phyloP scores from a whole-genome alignment of 305 asterid species.

The Lippia alba region DNA sequence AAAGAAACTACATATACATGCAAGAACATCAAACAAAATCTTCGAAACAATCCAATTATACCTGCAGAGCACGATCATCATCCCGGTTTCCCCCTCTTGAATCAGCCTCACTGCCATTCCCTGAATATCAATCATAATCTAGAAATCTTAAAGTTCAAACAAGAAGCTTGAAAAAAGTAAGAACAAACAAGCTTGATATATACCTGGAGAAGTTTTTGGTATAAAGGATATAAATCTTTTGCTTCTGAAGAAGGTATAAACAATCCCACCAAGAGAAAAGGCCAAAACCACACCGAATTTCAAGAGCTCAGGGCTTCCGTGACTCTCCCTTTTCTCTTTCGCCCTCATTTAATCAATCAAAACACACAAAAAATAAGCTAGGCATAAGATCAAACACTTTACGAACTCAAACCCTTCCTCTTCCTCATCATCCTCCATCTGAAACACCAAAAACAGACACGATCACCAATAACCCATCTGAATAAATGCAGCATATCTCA shows the following conservation, averaged over 20 bases:
- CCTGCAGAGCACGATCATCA: constrained; percentile 46
- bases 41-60: constrained; percentile 15
- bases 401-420: constrained; percentile 25
- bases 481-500: constrained; percentile 28
- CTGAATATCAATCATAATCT: constrained; percentile 44
- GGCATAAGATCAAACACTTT: constrained; percentile 25
- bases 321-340: constrained; percentile 61
- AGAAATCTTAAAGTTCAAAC: not conserved
- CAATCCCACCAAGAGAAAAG: constrained; percentile 80
- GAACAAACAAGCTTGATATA: constrained; percentile 15
- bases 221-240: constrained; percentile 48
- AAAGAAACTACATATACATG: not conserved
- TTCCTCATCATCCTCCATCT: constrained; percentile 49
- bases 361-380: constrained; percentile 4
- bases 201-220: constrained; percentile 67
- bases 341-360: constrained; percentile 42
- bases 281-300: constrained; percentile 79
- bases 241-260: constrained; percentile 61
- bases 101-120: constrained; percentile 39
- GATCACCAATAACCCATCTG: constrained; percentile 34
- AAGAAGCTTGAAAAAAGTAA: not conserved
- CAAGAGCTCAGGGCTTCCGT: constrained; percentile 56
- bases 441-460: constrained; percentile 25
- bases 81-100: constrained; percentile 38
- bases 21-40: not conserved